phyloP scores from a whole-genome alignment of 2,329 filamentous ascomycete genomes.

The Neophaeococcomyces mojaviensis region DNA sequence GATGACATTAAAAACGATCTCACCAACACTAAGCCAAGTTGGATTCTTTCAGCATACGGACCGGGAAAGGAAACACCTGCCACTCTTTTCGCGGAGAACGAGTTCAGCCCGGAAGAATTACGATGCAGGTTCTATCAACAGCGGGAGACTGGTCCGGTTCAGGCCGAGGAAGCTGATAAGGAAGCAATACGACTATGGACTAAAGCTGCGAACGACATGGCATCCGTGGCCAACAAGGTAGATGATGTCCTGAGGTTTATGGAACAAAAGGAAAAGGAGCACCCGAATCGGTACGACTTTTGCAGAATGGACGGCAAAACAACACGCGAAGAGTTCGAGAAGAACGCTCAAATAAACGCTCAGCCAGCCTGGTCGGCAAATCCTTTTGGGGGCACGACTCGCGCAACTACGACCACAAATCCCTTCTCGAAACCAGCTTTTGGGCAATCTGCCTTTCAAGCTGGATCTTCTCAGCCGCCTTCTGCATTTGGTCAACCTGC shows the following conservation, averaged over 20 bases:
- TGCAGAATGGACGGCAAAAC: conserved; percentile 34
- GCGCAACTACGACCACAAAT: conserved; percentile 9
- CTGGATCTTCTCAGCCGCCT: conserved; percentile 10
- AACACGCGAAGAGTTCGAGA: conserved; percentile 24
- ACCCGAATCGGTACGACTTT: conserved; percentile 67
- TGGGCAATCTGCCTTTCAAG: conserved; percentile 22
- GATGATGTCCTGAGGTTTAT: conserved; percentile 67
- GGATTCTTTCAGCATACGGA: conserved; percentile 80
- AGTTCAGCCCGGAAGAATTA: conserved; percentile 85
- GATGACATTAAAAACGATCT: conserved; percentile 61
- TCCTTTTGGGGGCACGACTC: conserved; percentile 1
- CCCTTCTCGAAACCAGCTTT: conserved; percentile 27
- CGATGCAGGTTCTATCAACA: conserved; percentile 64
- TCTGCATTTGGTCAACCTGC: conserved; percentile 31
- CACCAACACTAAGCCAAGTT: conserved; percentile 62
- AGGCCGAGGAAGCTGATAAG: conserved; percentile 41
- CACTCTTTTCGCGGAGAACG: conserved; percentile 79
- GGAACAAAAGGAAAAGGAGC: conserved; percentile 56
- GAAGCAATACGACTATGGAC: conserved; percentile 50
- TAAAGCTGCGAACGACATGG: conserved; percentile 63
- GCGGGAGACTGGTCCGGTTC: conserved; percentile 50
- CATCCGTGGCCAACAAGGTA: conserved; percentile 60
- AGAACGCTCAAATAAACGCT: conserved; percentile 13
- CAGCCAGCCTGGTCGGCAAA: not conserved
- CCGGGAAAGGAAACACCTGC: conserved; percentile 68